phyloP scores from a whole-genome alignment of 768 basidiomycete genomes.

The Trametes coccinea region DNA sequence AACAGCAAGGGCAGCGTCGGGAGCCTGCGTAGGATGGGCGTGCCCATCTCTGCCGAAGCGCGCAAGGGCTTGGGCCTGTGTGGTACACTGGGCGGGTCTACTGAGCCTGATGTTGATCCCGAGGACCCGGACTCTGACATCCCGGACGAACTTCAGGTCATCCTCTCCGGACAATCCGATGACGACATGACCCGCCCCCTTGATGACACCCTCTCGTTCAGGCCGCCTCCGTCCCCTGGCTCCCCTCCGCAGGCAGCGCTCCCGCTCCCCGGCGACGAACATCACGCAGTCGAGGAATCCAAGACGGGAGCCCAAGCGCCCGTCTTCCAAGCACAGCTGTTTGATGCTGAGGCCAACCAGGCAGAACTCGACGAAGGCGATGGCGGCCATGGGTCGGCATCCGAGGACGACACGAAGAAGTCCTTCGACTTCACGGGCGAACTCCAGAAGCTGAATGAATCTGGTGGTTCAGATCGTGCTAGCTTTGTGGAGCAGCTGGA shows the following conservation, averaged over 20 bases:
- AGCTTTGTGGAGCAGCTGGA: conserved; percentile 85
- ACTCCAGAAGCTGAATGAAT: conserved; percentile 66
- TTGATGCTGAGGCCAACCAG: conserved; percentile 43
- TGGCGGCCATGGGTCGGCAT: conserved; percentile 42
- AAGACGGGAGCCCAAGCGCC: conserved; percentile 32
- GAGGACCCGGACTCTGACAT: conserved; percentile 78
- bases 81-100: conserved; percentile 66
- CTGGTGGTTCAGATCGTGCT: conserved; percentile 62
- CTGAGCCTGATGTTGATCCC: conserved; percentile 46
- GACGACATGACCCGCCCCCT: conserved; percentile 29
- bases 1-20: conserved; percentile 23
- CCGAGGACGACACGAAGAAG: conserved; percentile 71
- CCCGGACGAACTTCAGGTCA: conserved; percentile 72
- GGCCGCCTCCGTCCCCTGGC: conserved; percentile 38
- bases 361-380: conserved; percentile 46
- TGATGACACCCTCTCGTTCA: conserved; percentile 44
- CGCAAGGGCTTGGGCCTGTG: conserved; percentile 60
- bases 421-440: conserved; percentile 87
- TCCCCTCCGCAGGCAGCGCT: conserved; percentile 45
- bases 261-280: conserved; percentile 29
- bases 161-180: conserved; percentile 48
- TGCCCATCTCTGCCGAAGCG: conserved; percentile 50
- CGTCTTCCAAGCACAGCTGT: conserved; percentile 44
- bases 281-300: conserved; percentile 20
- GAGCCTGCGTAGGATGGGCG: conserved; percentile 27